phyloP scores from a whole-genome alignment of 2,329 filamentous ascomycete species.

The Blastomyces silverae region DNA sequence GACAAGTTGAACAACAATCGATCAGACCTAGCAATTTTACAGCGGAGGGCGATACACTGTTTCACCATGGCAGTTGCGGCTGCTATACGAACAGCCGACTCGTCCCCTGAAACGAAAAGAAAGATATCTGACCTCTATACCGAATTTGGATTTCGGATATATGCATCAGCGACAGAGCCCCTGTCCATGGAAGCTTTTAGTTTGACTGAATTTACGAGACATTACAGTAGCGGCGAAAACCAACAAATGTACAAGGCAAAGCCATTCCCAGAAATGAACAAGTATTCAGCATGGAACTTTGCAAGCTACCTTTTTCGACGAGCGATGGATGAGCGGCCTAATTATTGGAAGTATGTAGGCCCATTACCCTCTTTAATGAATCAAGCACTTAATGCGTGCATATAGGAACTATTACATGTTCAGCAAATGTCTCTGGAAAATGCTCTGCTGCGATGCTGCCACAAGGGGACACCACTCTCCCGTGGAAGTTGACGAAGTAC shows the following conservation, averaged over 20 bases:
- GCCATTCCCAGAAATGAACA: constrained; percentile 52
- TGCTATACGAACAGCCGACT: constrained; percentile 52
- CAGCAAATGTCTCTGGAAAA: constrained; percentile 66
- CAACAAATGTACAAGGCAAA: constrained; percentile 52
- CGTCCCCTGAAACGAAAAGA: constrained; percentile 47
- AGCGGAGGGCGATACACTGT: constrained; percentile 76
- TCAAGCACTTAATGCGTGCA: constrained; percentile 23
- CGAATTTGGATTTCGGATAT: constrained; percentile 62
- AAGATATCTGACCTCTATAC: constrained; percentile 60
- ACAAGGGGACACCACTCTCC: constrained; percentile 33
- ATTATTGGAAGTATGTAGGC: constrained; percentile 54
- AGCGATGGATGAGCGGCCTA: constrained; percentile 53
- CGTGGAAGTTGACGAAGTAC: constrained; percentile 43
- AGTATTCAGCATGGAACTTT: constrained; percentile 59
- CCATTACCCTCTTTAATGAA: not conserved
- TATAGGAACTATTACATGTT: constrained; percentile 59
- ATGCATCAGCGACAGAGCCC: constrained; percentile 61
- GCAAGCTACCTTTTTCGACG: constrained; percentile 55
- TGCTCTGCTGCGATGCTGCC: constrained; percentile 48
- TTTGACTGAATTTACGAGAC: constrained; percentile 55
- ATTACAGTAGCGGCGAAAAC: constrained; percentile 50
- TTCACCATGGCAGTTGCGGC: constrained; percentile 63
- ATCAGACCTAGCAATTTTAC: constrained; percentile 64
- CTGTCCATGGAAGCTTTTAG: constrained; percentile 62
- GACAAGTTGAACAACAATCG: constrained; percentile 86